Base-by-base conservation (phyloP, 768 basidiomycete genomes). In the Leccinum pellstonianum region DNA sequence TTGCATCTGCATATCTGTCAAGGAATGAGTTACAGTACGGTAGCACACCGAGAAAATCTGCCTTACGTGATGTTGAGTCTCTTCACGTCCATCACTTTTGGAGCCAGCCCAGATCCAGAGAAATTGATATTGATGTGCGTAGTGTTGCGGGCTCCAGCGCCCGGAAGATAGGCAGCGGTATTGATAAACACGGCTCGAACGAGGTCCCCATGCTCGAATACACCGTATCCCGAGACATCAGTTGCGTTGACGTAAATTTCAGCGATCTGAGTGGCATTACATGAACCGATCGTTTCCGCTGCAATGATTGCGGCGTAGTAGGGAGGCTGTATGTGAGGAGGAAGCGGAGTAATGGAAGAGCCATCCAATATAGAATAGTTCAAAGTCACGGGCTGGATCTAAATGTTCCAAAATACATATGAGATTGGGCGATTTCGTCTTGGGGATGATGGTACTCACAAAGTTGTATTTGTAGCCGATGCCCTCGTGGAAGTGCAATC, bases 381-480 rank as follows among this genome's bases (percentile, higher is more conserved):
- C 49, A 90, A 73, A 1, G 82, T 75, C 37, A 77, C 68, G 4
- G 88, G 88, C 70, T 90, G 88, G 52, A 90, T 80, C 88, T 88
- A 54, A 4, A 47, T 1, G 61, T 73, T 56, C 19, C 21, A 41
- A 48, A 17, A 38, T 17, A 29, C 8, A 43, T 43, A 3, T 51
- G 3, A 54, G 58, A 17, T 48, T 8, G 21, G 35, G 7, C 21
- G n/a, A 17, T n/a, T 19, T 50, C 31, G 11, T 21, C 38, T 8
- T 6, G 3, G 12, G 19, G 19, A 41, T 29, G 21, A 9, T 17
- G 33, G 17, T 3, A 1, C 61, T 55, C 33, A 85, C 87, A 55
- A 88, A 75, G 66, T 83, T 85, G 66, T 88, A 90, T 72, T 89
- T 90, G 74, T 79, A 89, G 1, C 87, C 87, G 55, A 89, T 75